These are phyloP conservation scores for Rutidosis leptorrhynchoides DNA, from an alignment of 129 eudicot species.

Conservation along the genomic window DNA sequence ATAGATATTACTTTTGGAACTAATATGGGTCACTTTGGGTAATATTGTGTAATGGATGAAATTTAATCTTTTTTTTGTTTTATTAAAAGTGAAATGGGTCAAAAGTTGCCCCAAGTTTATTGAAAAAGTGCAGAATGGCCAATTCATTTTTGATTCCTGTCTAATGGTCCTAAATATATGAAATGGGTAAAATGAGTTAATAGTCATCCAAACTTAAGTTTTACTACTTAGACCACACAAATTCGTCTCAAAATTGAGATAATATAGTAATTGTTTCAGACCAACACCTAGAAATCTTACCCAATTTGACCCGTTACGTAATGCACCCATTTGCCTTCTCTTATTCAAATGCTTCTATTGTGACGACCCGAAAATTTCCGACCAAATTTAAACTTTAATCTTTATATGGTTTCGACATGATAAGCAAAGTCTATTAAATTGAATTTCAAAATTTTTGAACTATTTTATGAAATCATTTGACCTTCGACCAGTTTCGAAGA, in stretches of 20 bases:
- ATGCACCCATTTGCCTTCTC: background rate
- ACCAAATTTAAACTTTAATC: no score
- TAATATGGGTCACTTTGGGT: background rate
- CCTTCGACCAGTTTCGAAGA: no score
- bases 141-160: background rate
- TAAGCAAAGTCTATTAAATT: no score
- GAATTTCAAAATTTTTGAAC: no score
- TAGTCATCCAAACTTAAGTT: background rate
- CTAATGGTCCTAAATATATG: background rate
- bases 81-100: background rate
- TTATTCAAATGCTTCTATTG: no score
- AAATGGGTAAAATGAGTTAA: background rate
- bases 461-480: no score
- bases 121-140: background rate
- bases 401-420: no score
- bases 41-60: background rate
- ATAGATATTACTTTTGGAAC: background rate
- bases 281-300: background rate
- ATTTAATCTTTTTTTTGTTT: no score
- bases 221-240: background rate
- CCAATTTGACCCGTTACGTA: background rate
- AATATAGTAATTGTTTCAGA: background rate
- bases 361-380: no score
- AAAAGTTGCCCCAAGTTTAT: background rate
- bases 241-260: background rate